Evolutionary conservation across 768 basidiomycete species (phyloP), one percentile per base, ranked within the genome.

Genomic region (Trametes cingulata): DNA sequence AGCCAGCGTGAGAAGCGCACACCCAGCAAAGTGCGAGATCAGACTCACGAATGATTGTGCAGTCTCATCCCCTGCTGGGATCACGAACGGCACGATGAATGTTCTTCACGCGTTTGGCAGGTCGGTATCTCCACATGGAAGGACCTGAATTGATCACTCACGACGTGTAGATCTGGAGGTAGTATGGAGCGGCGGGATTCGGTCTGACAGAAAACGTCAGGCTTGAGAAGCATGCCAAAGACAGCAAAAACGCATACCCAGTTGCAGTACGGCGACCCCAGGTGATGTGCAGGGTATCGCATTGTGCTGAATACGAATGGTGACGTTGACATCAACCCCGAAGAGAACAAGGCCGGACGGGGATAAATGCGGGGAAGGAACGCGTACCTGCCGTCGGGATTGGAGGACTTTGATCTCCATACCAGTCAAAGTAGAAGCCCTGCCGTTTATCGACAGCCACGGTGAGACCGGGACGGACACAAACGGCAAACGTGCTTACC

Each of bases 161-260:
- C 85, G 84, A 85, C 14, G 84, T 82, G 66, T 83, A 86, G 9
- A 86, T 75, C 66, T 85, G 82, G 4, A 87, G 78, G 66, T 72
- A 82, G 68, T 85, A 86, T 15, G 85, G 85, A 5, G 83, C 77
- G 6, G 70, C 71, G 3, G 83, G 82, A 63, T 81, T 80, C 8
- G 83, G 84, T 6, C 85, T 87, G 56, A 46, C 36, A 61, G 39
- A 56, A 22, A 52, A 46, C n/a, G 20, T 42, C 45, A 62, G 15
- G 24, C 10, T 25, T 24, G 12, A 25, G 17, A 17, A 17, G 29
- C 27, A 14, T 25, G 27, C 14, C 15, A 24, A 45, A 10, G 19
- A 13, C 20, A 47, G 13, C 10, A 12, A 14, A 20, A 37, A 2
- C 2, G 54, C 73, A 35, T 40, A 75, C 73, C 74, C 74, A 7